These are phyloP conservation scores for Stenogyne calaminthoides DNA, from an alignment of 305 asterid species.

Conservation along the genomic window DNA sequence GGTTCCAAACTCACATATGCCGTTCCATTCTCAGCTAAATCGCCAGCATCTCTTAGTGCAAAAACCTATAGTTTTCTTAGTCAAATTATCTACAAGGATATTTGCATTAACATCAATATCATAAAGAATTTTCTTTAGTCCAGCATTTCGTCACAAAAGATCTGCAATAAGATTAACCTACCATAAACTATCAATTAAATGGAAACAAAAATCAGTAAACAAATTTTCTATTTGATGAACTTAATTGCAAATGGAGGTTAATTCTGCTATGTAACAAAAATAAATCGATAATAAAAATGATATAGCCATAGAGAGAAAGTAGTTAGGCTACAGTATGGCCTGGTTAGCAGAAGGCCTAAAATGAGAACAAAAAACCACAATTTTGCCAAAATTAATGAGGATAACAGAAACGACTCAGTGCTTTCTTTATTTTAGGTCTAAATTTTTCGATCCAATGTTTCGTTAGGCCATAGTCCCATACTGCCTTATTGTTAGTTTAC, in stretches of 20 bases:
- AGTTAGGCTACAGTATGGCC: background rate
- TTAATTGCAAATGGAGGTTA: background rate
- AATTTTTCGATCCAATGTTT: too few species aligned
- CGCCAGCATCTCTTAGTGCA: conserved; percentile 92
- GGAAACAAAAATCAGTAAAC: background rate
- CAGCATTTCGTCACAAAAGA: background rate
- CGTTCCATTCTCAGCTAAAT: conserved; percentile 74
- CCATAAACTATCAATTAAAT: background rate
- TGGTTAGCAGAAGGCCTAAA: background rate
- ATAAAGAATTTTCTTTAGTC: background rate
- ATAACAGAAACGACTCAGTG: background rate
- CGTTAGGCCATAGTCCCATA: too few species aligned
- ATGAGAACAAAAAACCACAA: background rate
- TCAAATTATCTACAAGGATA: conserved; percentile 11
- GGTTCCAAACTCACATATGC: conserved; percentile 96
- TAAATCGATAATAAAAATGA: background rate
- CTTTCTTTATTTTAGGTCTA: background rate
- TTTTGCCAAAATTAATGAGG: background rate
- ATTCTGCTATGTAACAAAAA: background rate
- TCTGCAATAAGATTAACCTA: background rate
- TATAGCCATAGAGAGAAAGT: background rate
- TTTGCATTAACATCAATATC: conserved; percentile 11
- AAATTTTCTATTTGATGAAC: background rate
- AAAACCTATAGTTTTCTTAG: conserved; percentile 57
- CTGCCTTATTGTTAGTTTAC: too few species aligned